Percentiles rank a stretch among this genome's conserved stretches.
These are phyloP conservation scores for Fusarium xylarioides DNA, from an alignment of 2,329 filamentous ascomycete species.

Conservation along the genomic window DNA sequence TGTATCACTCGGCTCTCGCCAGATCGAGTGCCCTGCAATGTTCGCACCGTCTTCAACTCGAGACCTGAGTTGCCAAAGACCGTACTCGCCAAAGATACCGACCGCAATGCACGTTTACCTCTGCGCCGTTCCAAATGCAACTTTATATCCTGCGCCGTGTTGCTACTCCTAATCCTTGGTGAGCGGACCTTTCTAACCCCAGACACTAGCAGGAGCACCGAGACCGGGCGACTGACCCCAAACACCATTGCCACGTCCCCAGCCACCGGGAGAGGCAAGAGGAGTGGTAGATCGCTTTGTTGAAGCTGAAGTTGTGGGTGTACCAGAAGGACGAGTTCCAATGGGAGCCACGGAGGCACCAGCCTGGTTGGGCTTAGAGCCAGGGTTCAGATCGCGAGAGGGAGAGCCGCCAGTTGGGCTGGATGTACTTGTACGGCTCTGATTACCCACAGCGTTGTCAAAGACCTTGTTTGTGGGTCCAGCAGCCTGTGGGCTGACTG, in stretches of 20 bases:
- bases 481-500: slow-evolving; percentile 79
- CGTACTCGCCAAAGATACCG: slow-evolving; percentile 23
- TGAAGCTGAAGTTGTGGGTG: slow-evolving; percentile 58
- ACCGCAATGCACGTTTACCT: slow-evolving; percentile 37
- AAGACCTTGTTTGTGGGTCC: slow-evolving; percentile 66
- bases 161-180: slow-evolving; percentile 3
- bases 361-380: slow-evolving; percentile 61
- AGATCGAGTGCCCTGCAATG: slow-evolving; percentile 28
- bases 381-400: slow-evolving; percentile 69
- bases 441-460: slow-evolving; percentile 61
- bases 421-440: slow-evolving; percentile 84
- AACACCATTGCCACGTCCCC: slow-evolving; percentile 82
- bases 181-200: slow-evolving; percentile 70
- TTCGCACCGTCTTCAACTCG: slow-evolving; percentile 9
- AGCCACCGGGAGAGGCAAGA: slow-evolving; percentile 85
- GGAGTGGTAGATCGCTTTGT: slow-evolving; percentile 88
- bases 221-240: slow-evolving; percentile 87
- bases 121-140: slow-evolving; percentile 44
- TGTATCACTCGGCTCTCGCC: slow-evolving; percentile 32
- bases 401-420: slow-evolving; percentile 83
- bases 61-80: slow-evolving; percentile 23
- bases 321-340: slow-evolving; percentile 81
- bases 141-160: slow-evolving; percentile 26
- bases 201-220: slow-evolving; percentile 91
- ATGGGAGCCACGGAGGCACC: slow-evolving; percentile 85